phyloP scores from a whole-genome alignment of 192 early-diverging fungal species.

The Paraglomus occultum region DNA sequence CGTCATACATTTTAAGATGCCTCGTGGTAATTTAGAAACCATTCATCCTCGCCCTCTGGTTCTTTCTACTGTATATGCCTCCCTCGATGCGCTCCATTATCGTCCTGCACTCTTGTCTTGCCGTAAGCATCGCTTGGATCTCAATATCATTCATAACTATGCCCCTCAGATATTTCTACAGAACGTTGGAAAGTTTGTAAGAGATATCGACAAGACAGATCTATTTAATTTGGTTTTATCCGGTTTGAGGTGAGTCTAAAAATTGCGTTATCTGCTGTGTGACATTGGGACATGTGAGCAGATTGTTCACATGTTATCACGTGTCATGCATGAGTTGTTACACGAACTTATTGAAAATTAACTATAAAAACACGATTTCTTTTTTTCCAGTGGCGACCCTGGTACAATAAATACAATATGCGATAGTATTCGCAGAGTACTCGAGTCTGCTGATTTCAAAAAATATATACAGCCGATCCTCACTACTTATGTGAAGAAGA shows the following conservation, averaged over 20 bases:
- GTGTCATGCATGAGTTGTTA: conserved; percentile 23
- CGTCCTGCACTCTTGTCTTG: conserved; percentile 76
- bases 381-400: not conserved
- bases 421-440: conserved; percentile 57
- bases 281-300: not conserved
- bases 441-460: conserved; percentile 51
- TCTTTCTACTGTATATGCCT: conserved; percentile 63
- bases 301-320: conserved; percentile 67
- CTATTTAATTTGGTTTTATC: conserved; percentile 90
- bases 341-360: conserved; percentile 1
- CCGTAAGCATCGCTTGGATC: conserved; percentile 88
- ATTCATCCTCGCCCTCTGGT: conserved; percentile 89
- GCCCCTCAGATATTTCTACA: conserved; percentile 63
- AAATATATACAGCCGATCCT: conserved; percentile 78
- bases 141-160: conserved; percentile 90
- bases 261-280: not conserved
- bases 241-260: conserved; percentile 51
- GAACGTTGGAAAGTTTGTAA: conserved; percentile 69
- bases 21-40: conserved; percentile 95
- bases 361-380: conserved; percentile 2
- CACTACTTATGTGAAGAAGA: conserved; percentile 79
- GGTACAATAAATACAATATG: conserved; percentile 79
- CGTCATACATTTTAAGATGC: conserved; percentile 59
- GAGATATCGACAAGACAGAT: conserved; percentile 76
- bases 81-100: conserved; percentile 66